Evolutionary conservation across 176 grass and related monocot genomes (phyloP).

Genomic region (Carex cristatella): DNA sequence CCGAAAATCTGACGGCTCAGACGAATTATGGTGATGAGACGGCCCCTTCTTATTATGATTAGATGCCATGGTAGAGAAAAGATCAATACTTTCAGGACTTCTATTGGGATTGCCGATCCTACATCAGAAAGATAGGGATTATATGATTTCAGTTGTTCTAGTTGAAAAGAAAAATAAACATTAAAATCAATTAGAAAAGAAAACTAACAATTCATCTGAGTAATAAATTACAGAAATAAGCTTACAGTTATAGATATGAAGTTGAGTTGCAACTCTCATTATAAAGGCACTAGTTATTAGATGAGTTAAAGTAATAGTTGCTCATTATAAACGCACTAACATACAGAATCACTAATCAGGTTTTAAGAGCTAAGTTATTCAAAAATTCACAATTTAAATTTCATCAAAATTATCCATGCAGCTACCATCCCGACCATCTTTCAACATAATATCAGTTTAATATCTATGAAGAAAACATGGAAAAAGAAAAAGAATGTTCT

Average conservation of each 20-base stretch:
- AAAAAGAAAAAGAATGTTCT: slow-evolving; percentile 14
- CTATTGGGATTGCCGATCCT: slow-evolving; percentile 46
- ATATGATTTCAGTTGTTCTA: slow-evolving; percentile 13
- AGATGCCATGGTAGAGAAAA: slow-evolving; percentile 29
- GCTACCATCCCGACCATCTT: not conserved
- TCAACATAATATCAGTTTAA: not conserved
- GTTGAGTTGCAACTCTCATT: not conserved
- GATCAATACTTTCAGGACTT: slow-evolving; percentile 37
- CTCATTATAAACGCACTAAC: not conserved
- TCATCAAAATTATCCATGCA: slow-evolving; percentile 7
- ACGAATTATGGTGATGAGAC: slow-evolving; percentile 47
- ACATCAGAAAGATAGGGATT: slow-evolving; percentile 21
- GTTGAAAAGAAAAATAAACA: slow-evolving; percentile 3
- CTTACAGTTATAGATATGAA: not conserved
- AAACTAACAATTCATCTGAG: not conserved
- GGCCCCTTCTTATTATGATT: slow-evolving; percentile 40
- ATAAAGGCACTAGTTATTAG: not conserved
- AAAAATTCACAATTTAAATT: not conserved
- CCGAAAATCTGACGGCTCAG: slow-evolving; percentile 40
- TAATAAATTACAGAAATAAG: not conserved
- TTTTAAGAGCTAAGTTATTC: not conserved
- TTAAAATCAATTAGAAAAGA: not conserved
- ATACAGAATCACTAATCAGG: not conserved
- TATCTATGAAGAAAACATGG: not conserved
- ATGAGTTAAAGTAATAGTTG: not conserved